Conservation (phyloP, 2,329 filamentous ascomycete genomes). For the Acrocalymma vagum region DNA sequence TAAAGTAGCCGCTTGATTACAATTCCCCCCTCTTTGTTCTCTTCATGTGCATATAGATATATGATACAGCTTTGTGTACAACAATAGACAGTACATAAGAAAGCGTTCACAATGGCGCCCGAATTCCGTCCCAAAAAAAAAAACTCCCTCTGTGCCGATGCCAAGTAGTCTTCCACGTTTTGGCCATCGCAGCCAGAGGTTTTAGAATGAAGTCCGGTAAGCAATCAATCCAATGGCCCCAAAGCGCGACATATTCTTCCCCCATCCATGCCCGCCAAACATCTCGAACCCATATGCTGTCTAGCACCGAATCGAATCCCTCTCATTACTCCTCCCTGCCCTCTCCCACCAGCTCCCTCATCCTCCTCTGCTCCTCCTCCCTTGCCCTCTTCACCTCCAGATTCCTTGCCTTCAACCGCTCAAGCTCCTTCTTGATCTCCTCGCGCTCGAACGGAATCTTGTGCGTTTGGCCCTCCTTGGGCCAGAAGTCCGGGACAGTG, state of each 20-base stretch:
- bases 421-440: slow-evolving; percentile 83
- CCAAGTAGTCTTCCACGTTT: no score
- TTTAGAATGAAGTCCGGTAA: no score
- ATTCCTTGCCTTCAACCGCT: slow-evolving; percentile 68
- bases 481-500: slow-evolving; percentile 91
- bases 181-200: no score
- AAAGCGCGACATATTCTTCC: no score
- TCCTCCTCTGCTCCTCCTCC: slow-evolving; percentile 49
- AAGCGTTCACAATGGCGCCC: no score
- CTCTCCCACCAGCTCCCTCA: slow-evolving; percentile 23
- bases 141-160: no score
- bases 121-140: no score
- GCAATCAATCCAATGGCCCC: no score
- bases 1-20: slow-evolving; percentile 45
- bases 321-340: slow-evolving; percentile 21
- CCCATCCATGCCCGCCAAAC: no score
- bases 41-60: slow-evolving; percentile 26
- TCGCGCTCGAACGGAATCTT: slow-evolving; percentile 79
- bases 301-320: neutral
- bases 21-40: slow-evolving; percentile 3
- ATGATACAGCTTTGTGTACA: slow-evolving; percentile 38
- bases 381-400: slow-evolving; percentile 58
- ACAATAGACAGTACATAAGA: slow-evolving; percentile 24
- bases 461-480: slow-evolving; percentile 79
- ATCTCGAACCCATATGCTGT: neutral